Conservation (phyloP, 495 filamentous ascomycete genomes). For the Aspergillus cavernicola region DNA sequence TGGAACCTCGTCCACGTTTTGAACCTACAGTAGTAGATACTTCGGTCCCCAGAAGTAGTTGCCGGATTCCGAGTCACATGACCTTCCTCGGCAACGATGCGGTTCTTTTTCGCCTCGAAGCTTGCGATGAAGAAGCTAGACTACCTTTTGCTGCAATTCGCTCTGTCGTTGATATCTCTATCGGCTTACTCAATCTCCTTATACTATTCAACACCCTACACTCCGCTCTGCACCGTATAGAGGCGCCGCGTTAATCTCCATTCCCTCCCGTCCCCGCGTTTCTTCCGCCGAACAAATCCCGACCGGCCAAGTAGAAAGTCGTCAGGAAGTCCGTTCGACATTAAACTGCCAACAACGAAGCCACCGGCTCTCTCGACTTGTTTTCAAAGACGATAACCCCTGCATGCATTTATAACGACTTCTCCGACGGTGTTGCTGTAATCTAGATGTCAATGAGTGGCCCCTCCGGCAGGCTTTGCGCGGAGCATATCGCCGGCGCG, state of each 20-base stretch:
- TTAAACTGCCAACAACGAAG: not conserved
- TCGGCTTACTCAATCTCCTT: no score
- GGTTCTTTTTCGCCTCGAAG: conserved; percentile 21
- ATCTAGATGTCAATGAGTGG: conserved; percentile 28
- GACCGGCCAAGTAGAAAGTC: not conserved
- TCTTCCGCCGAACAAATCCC: conserved; percentile 1
- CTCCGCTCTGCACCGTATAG: not conserved
- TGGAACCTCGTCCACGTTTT: no score
- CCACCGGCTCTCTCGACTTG: not conserved
- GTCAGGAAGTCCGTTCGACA: not conserved
- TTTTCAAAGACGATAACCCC: not conserved
- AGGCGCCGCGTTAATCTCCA: not conserved
- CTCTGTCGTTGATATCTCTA: not conserved
- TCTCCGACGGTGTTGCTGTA: not conserved
- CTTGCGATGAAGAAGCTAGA: not conserved
- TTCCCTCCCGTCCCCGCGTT: conserved; percentile 10
- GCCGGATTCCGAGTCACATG: conserved; percentile 27
- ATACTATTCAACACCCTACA: no score
- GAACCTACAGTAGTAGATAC: no score
- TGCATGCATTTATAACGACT: not conserved
- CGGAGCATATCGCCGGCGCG: conserved; percentile 31
- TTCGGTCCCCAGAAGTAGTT: conserved; percentile 1
- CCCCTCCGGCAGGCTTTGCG: conserved; percentile 32
- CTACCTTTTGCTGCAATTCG: not conserved
- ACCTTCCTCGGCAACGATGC: conserved; percentile 17